Evolutionary conservation across 768 basidiomycete genomes (phyloP).

Genomic region (Leccinum imitatum): DNA sequence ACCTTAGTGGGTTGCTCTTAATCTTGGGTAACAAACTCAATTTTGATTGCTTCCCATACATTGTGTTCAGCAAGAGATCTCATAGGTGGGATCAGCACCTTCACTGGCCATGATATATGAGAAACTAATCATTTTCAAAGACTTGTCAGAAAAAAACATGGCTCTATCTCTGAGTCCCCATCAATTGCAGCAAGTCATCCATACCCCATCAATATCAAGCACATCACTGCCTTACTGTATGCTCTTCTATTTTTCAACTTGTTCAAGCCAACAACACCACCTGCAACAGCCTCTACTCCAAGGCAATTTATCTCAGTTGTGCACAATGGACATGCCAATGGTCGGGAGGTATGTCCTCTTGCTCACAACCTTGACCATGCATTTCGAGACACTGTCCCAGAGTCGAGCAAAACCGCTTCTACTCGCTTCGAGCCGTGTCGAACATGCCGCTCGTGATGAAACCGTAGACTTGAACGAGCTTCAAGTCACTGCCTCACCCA

Average conservation of each 20-base stretch:
- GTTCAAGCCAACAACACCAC: neutral
- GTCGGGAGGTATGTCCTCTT: slow-evolving; percentile 13
- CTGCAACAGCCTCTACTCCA: slow-evolving; percentile 17
- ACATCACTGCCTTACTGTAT: slow-evolving; percentile 14
- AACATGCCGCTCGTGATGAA: neutral
- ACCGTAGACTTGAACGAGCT: neutral
- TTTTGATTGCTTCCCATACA: neutral
- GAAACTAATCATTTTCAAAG: neutral
- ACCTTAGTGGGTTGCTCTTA: neutral
- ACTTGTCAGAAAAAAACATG: slow-evolving; percentile 7
- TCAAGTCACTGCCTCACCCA: neutral
- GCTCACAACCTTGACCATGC: slow-evolving; percentile 5
- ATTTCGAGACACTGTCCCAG: slow-evolving; percentile 12
- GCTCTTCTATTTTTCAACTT: neutral
- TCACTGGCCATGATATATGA: neutral
- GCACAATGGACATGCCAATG: slow-evolving; percentile 1
- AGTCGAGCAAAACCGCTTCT: slow-evolving; percentile 5
- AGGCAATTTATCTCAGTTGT: slow-evolving; percentile 10
- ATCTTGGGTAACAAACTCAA: neutral
- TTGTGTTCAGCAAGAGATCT: neutral
- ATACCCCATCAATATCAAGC: slow-evolving; percentile 3
- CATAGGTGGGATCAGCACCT: neutral
- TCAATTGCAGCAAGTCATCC: slow-evolving; percentile 4
- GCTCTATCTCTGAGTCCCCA: slow-evolving; percentile 21
- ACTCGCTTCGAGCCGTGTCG: neutral